Evolutionary conservation across 1,139 yeast genomes (phyloP).

Genomic region (Diutina mesorugosa): DNA sequence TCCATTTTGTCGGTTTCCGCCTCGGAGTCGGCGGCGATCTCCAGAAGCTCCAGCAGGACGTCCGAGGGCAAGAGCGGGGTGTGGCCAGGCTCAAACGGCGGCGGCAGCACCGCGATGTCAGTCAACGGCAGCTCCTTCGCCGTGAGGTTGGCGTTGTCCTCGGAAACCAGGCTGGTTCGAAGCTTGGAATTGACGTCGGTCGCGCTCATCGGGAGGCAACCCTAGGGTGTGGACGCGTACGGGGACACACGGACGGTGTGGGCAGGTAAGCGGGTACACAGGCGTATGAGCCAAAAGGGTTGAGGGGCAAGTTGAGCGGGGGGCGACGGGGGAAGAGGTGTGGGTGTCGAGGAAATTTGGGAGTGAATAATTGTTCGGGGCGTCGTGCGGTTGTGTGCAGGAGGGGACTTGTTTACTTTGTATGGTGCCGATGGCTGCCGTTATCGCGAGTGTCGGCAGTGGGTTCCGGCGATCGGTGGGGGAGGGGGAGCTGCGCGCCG

Average conservation of each 20-base stretch:
- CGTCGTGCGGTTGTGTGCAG: not conserved
- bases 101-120: conserved; percentile 29
- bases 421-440: not conserved
- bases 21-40: conserved; percentile 55
- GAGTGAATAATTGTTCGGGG: not conserved
- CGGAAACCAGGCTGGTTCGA: not conserved
- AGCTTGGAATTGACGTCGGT: not conserved
- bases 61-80: not conserved
- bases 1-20: conserved; percentile 77
- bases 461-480: not conserved
- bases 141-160: conserved; percentile 3
- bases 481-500: not conserved
- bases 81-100: conserved; percentile 15
- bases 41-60: conserved; percentile 30
- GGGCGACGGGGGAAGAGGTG: not conserved
- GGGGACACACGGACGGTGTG: not conserved
- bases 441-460: not conserved
- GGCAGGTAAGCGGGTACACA: not conserved
- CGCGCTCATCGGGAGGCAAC: not conserved
- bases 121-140: conserved; percentile 23
- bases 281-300: not conserved
- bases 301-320: not conserved
- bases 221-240: not conserved
- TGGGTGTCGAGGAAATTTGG: not conserved
- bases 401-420: not conserved